Conservation (phyloP, 169 alveolate species). For the Plasmodium cynomolgi region DNA sequence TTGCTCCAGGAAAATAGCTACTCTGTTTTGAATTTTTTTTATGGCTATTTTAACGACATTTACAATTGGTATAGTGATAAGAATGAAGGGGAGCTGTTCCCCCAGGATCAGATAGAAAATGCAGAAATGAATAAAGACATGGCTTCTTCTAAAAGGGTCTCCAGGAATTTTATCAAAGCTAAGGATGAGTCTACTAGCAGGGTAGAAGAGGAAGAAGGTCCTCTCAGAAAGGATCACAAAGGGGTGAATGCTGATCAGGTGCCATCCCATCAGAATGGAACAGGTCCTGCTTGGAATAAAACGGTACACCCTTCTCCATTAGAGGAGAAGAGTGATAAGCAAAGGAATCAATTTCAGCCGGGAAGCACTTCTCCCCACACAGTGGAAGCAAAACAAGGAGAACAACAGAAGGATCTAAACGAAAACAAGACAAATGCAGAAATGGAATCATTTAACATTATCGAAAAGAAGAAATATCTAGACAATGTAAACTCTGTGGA, state of each 20-base stretch:
- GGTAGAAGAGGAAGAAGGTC: not conserved
- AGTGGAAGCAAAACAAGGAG: not conserved
- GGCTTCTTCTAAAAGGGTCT: not conserved
- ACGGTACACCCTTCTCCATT: not conserved
- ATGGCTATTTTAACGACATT: constrained; percentile 52
- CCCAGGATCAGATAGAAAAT: not conserved
- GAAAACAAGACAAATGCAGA: not conserved
- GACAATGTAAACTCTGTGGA: not conserved
- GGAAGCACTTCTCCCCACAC: not conserved
- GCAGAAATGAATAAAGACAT: constrained; percentile 5
- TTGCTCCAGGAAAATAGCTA: not conserved
- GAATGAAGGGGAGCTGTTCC: not conserved
- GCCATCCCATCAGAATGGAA: not conserved
- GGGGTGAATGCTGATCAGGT: not conserved
- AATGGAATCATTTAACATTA: not conserved
- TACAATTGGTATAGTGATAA: constrained; percentile 40
- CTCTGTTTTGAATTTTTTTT: constrained; percentile 35
- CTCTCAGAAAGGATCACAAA: not conserved
- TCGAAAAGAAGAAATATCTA: not conserved
- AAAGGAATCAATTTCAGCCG: not conserved
- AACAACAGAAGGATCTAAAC: not conserved
- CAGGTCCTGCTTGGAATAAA: not conserved
- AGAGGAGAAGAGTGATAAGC: not conserved
- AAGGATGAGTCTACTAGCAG: not conserved
- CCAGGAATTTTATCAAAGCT: constrained; percentile 10